Evolutionary conservation across 495 filamentous ascomycete species (phyloP).

Genomic region (Podospora pseudoanserina): DNA sequence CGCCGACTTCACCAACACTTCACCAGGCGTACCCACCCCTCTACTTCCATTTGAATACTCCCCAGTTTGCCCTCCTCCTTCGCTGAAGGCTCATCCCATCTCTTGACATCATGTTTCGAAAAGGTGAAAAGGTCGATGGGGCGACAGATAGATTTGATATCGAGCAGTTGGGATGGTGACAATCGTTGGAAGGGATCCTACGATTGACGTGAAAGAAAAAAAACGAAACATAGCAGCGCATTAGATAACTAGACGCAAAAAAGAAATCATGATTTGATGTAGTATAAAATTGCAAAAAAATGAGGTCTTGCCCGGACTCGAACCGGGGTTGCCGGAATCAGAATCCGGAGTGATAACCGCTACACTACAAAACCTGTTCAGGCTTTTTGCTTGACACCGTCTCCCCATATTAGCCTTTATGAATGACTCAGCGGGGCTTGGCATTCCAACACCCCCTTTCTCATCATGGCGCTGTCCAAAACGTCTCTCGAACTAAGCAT

Average conservation of each 20-base stretch:
- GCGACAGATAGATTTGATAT: neutral
- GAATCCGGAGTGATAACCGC: constrained; percentile 5
- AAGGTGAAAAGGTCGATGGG: neutral
- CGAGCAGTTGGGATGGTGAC: neutral
- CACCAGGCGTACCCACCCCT: too few relatives aligned
- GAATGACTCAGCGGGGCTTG: neutral
- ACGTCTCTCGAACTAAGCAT: neutral
- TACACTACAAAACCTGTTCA: constrained; percentile 18
- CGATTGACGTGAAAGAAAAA: neutral
- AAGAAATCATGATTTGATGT: neutral
- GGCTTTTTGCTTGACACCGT: neutral
- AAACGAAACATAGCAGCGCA: neutral
- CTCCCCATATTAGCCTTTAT: neutral
- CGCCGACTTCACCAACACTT: too few relatives aligned
- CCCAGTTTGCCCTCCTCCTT: too few relatives aligned
- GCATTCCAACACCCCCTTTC: neutral
- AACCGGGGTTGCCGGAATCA: constrained; percentile 19
- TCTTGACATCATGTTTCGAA: neutral
- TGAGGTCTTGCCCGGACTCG: constrained; percentile 24
- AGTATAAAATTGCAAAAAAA: neutral
- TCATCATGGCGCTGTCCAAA: neutral
- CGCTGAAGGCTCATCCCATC: too few relatives aligned
- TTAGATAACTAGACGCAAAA: neutral
- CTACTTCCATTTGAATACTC: too few relatives aligned
- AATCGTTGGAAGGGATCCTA: neutral